A percentile compares a stretch with the other conserved stretches of the same genome.
phyloP scores from a whole-genome alignment of 2,329 filamentous ascomycete genomes.

The Calonectria pseudoreteaudii region DNA sequence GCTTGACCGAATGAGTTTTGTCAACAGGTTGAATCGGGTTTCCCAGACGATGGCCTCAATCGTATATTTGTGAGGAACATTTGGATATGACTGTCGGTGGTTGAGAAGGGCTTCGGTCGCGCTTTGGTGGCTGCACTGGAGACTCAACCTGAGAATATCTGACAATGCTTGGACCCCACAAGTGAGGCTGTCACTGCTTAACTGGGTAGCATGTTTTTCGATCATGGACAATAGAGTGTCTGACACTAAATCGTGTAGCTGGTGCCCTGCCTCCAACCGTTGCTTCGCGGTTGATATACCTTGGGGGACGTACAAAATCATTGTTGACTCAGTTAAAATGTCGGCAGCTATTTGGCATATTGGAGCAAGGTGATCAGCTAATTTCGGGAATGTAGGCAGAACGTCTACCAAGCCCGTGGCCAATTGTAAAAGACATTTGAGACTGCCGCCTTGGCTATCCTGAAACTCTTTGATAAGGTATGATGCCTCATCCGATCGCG shows the following conservation, averaged over 20 bases:
- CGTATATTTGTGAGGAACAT: conserved; percentile 52
- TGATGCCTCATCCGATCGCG: conserved; percentile 34
- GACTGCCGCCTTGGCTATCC: conserved; percentile 53
- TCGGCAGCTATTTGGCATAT: conserved; percentile 51
- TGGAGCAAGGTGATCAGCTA: conserved; percentile 57
- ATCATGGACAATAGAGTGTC: conserved; percentile 58
- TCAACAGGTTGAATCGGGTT: conserved; percentile 78
- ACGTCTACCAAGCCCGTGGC: conserved; percentile 54
- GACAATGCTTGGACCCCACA: conserved; percentile 55
- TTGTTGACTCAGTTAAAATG: conserved; percentile 47
- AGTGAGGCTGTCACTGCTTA: conserved; percentile 59
- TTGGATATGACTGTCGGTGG: conserved; percentile 46
- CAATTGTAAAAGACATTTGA: conserved; percentile 57
- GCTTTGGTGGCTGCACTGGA: conserved; percentile 52
- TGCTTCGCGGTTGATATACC: conserved; percentile 42
- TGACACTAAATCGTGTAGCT: conserved; percentile 58
- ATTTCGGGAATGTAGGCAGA: conserved; percentile 59
- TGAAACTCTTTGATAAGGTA: conserved; percentile 60
- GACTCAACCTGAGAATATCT: conserved; percentile 56
- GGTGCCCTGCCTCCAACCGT: conserved; percentile 54
- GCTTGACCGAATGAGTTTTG: conserved; percentile 81
- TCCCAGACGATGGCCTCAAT: conserved; percentile 66
- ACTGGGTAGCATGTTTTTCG: conserved; percentile 66
- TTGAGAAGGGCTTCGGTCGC: conserved; percentile 46
- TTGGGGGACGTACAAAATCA: conserved; percentile 32